These are phyloP conservation scores for Kodamaea suecica DNA, from an alignment of 1,139 yeast species.

Conservation along the genomic window DNA sequence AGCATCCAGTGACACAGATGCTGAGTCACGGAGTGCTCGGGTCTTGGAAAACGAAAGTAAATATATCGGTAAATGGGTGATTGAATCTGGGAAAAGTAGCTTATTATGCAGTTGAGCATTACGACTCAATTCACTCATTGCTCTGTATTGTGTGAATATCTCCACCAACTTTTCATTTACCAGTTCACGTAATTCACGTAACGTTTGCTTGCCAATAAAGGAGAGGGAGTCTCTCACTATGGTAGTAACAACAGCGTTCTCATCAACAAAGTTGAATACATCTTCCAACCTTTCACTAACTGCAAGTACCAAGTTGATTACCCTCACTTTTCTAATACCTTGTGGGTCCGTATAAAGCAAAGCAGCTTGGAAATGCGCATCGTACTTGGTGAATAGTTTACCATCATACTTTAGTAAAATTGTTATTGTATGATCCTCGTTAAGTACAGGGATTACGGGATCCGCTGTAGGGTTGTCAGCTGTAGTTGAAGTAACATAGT, in stretches of 20 bases:
- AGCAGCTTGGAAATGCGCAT: conserved; percentile 92
- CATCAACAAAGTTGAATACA: conserved; percentile 79
- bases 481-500: conserved; percentile 55
- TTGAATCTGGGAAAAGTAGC: conserved; percentile 76
- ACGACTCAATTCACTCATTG: conserved; percentile 46
- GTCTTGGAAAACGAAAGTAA: conserved; percentile 69
- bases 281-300: conserved; percentile 73
- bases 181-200: conserved; percentile 60
- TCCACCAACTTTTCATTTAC: conserved; percentile 66
- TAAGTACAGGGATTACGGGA: conserved; percentile 68
- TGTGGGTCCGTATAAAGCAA: conserved; percentile 72
- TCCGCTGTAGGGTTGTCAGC: conserved; percentile 31
- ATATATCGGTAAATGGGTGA: conserved; percentile 69
- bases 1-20: conserved; percentile 48
- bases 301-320: conserved; percentile 76
- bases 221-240: conserved; percentile 68
- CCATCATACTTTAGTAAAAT: conserved; percentile 78
- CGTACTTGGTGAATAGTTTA: conserved; percentile 64
- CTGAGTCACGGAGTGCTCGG: conserved; percentile 53
- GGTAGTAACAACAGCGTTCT: conserved; percentile 73
- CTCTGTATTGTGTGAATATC: conserved; percentile 74
- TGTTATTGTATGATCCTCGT: conserved; percentile 64
- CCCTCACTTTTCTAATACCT: conserved; percentile 82
- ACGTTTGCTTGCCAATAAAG: conserved; percentile 57
- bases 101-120: conserved; percentile 55